These are phyloP conservation scores for Lactifluus pinguis DNA, from an alignment of 768 basidiomycete species.

Conservation along the genomic window DNA sequence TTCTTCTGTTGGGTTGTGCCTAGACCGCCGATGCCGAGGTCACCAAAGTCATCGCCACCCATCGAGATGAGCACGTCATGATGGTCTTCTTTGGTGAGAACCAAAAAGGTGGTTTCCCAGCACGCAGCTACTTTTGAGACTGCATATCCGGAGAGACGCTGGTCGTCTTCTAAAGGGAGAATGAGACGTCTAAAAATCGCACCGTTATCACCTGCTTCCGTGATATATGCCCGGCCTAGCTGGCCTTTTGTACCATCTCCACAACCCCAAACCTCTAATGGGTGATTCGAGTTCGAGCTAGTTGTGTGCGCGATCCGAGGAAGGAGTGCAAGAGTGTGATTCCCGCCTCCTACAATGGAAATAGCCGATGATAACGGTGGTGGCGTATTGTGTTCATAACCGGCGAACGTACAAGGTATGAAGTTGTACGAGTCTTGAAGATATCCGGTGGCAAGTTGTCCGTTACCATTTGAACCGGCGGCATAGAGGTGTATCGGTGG, in stretches of 20 bases:
- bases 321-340: conserved; percentile 68
- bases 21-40: conserved; percentile 49
- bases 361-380: conserved; percentile 27
- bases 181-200: conserved; percentile 42
- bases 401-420: conserved; percentile 30
- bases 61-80: conserved; percentile 61
- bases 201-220: conserved; percentile 17
- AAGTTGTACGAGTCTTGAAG: conserved; percentile 34
- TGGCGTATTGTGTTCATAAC: conserved; percentile 19
- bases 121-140: conserved; percentile 48
- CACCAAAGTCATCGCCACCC: conserved; percentile 81
- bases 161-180: conserved; percentile 29
- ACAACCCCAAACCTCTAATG: conserved; percentile 54
- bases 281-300: too few species aligned
- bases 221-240: conserved; percentile 42
- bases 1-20: conserved; percentile 9
- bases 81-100: conserved; percentile 36
- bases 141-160: conserved; percentile 35
- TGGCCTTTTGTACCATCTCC: conserved; percentile 70
- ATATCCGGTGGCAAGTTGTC: conserved; percentile 37
- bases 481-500: conserved; percentile 24
- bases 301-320: conserved; percentile 23
- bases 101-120: conserved; percentile 83
- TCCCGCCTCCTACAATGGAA: conserved; percentile 61
- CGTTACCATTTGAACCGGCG: conserved; percentile 42